A percentile compares a stretch with the other conserved stretches of the same genome.
Conservation (phyloP, 2,329 filamentous ascomycete genomes). For the Verruconis gallopava region DNA sequence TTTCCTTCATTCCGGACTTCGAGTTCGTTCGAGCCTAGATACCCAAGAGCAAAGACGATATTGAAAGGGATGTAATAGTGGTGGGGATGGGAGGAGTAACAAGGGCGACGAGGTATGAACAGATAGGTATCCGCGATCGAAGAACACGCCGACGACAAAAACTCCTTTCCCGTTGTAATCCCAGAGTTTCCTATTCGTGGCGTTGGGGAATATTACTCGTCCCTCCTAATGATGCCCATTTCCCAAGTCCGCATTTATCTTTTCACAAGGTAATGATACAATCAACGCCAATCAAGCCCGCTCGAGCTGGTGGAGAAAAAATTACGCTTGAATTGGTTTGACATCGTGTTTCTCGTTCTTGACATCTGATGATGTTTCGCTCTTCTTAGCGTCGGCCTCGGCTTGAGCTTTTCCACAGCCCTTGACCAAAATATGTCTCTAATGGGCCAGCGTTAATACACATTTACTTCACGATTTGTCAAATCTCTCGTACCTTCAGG, state of each 20-base stretch:
- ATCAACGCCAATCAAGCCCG: neutral
- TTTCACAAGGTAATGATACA: conserved; percentile 9
- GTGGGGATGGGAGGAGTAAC: too few species aligned
- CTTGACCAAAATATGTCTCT: conserved; percentile 57
- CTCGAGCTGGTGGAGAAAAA: neutral
- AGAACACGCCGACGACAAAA: neutral
- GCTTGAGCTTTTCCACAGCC: conserved; percentile 45
- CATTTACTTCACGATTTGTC: neutral
- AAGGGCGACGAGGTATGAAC: too few species aligned
- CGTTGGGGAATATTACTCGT: neutral
- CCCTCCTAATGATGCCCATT: neutral
- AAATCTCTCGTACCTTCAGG: conserved; percentile 59
- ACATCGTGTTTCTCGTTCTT: conserved; percentile 8
- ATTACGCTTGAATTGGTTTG: conserved; percentile 4
- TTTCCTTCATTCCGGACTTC: too few species aligned
- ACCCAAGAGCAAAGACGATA: too few species aligned
- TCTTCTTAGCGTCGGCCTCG: conserved; percentile 23
- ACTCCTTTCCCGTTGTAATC: conserved; percentile 2
- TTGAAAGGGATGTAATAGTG: too few species aligned
- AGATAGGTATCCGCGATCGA: conserved; percentile 9
- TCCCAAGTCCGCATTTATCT: neutral
- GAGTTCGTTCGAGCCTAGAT: too few species aligned
- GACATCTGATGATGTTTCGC: conserved; percentile 16
- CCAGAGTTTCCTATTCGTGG: neutral
- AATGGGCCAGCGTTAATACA: conserved; percentile 5